phyloP scores from a whole-genome alignment of 306 rosid species.

The Glycine soja region DNA sequence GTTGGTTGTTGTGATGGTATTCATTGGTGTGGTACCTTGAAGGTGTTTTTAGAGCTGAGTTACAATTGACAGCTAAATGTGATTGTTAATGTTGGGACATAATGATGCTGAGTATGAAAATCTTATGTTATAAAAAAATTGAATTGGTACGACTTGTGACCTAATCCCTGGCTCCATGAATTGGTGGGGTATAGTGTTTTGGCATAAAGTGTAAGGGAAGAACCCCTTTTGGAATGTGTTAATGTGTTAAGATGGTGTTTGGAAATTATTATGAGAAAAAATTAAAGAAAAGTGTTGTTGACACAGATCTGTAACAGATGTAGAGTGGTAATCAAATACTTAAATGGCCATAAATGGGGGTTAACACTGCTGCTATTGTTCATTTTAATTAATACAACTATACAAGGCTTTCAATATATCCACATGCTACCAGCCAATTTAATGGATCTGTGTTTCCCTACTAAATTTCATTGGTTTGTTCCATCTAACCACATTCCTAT shows the following conservation, averaged over 20 bases:
- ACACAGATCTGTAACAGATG: constrained; percentile 16
- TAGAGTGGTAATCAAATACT: constrained; percentile 22
- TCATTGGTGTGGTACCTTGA: constrained; percentile 42
- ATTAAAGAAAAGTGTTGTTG: neutral
- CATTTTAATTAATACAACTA: constrained; percentile 23
- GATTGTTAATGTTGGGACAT: neutral
- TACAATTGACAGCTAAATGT: constrained; percentile 34
- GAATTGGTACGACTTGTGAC: neutral
- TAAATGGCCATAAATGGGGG: constrained; percentile 42
- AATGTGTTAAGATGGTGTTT: neutral
- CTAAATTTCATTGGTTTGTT: constrained; percentile 42
- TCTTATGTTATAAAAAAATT: constrained; percentile 18
- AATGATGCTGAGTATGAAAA: constrained; percentile 21
- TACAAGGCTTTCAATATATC: constrained; percentile 5
- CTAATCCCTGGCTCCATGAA: constrained; percentile 42
- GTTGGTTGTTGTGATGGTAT: constrained; percentile 15
- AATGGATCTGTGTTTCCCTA: constrained; percentile 50
- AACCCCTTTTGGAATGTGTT: constrained; percentile 31
- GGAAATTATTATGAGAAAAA: neutral
- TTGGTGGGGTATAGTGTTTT: constrained; percentile 31
- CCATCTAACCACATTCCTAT: constrained; percentile 49
- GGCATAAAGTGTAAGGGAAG: constrained; percentile 3
- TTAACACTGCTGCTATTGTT: constrained; percentile 36
- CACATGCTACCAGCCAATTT: constrained; percentile 46
- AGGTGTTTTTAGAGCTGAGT: constrained; percentile 10